Base-by-base conservation (phyloP, 208 protist genomes). In the Herpetomonas samuelpessoai region DNA sequence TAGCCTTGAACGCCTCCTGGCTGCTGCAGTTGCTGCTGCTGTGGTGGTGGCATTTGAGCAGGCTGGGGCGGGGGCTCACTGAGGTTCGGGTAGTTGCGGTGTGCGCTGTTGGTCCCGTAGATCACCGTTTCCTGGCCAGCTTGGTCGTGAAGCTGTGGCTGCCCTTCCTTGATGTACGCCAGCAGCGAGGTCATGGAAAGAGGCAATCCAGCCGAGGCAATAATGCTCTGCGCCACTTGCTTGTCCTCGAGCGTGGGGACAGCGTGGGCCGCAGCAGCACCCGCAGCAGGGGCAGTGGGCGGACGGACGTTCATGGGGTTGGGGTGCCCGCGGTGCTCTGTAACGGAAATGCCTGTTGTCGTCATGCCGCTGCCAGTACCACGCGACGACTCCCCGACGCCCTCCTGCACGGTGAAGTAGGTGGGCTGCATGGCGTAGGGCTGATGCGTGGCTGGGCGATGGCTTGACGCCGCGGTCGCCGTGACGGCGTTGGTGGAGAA, bases 191-290 rank as follows among this genome's bases (percentile, higher is more conserved):
- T 38, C 30, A 83, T 62, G 16, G 76, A 76, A 19, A 87, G 65
- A 4, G 83, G 83, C n/a, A 87, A 62, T 7, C 83, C 83, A 2
- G 76, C 83, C 0, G 79, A 82, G 50, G 66, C 74, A 52, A 87
- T 83, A 54, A 87, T 87, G 53, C 72, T 68, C n/a, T 70, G 62
- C 0, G 76, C 62, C 7, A 86, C 77, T 1, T 53, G 41, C 45
- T 70, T 57, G 30, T 84, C 77, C 27, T 87, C 68, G 29, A 84
- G 55, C 6, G 60, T 69, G 6, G 71, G 60, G n/a, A 64, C 54
- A 18, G 25, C 53, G 18, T 47, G 51, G 56, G 46, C 48, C 7
- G 38, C 49, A 24, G 44, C 27, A 53, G 49, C 50, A 52, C 35
- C 50, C 3, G 44, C 51, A 25, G 39, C 28, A 38, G 10, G 19